Base-by-base conservation (phyloP, 169 alveolate species). In the Amoebophrya sp. region DNA sequence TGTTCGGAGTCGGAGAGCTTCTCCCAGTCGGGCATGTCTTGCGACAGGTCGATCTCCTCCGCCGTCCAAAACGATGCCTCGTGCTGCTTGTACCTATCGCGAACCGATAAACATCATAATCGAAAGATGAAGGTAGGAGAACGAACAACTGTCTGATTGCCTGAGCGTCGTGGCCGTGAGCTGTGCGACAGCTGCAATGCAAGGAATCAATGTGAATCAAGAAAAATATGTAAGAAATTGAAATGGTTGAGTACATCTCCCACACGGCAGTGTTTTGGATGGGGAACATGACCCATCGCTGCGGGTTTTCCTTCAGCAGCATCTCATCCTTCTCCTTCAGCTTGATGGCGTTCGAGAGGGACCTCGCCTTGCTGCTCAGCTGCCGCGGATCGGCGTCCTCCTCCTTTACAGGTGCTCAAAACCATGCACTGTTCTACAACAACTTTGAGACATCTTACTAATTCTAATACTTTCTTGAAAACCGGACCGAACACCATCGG, bases 31-130 rank as follows among this genome's bases (percentile, higher is more conserved):
- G 94, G 39, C 58, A 95, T 88, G 92, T 98, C 99, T 89, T 96
- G 95, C 38, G 97, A 95, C 70, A 99, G 95, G 94, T 99, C 99
- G 50, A 99, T 97, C 93, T 99, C 99, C 90, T 99, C 99, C 0
- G 99, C 98, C 0, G 99, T 97, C 99, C 99, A 99, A 93, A 99
- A 99, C 31, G 99, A 95, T 18, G 99, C 99, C 94, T 96, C 98
- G 45, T 98, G 99, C 95, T 98, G 97, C 96, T 99, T 99, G 97
- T 98, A 98, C 99, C 97, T 92, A 31, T 92, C 91, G 67, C 10
- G 67, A 15, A 45, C 18, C n/a, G n/a, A n/a, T n/a, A n/a, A n/a
- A n/a, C n/a, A n/a, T n/a, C n/a, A n/a, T n/a, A n/a, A n/a, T n/a
- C n/a, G n/a, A n/a, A n/a, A n/a, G n/a, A n/a, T n/a, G n/a, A n/a